Conservation (phyloP, 2,329 filamentous ascomycete genomes). For the Aschersonia sp. region DNA sequence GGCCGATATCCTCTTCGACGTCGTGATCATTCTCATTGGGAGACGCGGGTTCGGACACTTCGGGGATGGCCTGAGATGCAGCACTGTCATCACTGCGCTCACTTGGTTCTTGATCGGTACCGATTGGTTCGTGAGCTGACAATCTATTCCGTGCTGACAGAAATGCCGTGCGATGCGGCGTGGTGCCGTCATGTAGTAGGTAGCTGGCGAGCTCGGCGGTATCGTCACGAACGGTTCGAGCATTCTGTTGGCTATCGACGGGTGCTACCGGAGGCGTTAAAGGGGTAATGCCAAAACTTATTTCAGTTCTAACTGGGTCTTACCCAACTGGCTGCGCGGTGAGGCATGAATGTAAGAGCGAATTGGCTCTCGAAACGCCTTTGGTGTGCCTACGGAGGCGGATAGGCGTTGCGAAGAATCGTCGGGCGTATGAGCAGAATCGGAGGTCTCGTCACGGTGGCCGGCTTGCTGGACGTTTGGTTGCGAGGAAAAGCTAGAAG, state of each 20-base stretch:
- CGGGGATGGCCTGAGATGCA: constrained; percentile 38
- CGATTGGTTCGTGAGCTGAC: constrained; percentile 14
- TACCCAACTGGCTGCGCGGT: constrained; percentile 43
- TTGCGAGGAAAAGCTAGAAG: constrained; percentile 21
- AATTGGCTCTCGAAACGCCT: constrained; percentile 46
- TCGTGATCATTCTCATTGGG: constrained; percentile 8
- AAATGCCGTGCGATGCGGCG: constrained; percentile 28
- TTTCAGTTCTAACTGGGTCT: constrained; percentile 3
- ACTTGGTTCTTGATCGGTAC: constrained; percentile 9
- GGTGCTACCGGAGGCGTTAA: constrained; percentile 22
- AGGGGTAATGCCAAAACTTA: neutral
- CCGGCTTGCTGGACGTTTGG: constrained; percentile 12
- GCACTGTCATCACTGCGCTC: constrained; percentile 10
- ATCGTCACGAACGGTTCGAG: constrained; percentile 68
- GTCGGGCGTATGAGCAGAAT: constrained; percentile 7
- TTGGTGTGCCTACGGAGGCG: constrained; percentile 20
- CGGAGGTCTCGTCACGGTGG: constrained; percentile 11
- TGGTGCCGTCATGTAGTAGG: constrained; percentile 51
- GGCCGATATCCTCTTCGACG: constrained; percentile 11
- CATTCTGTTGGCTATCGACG: constrained; percentile 57
- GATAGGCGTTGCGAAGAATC: constrained; percentile 18
- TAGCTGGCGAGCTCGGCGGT: constrained; percentile 78
- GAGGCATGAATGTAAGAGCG: constrained; percentile 58
- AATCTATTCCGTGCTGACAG: constrained; percentile 20
- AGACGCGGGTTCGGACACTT: constrained; percentile 37